phyloP scores from a whole-genome alignment of 2,329 filamentous ascomycete genomes.

The Nigrograna mackinnonii region DNA sequence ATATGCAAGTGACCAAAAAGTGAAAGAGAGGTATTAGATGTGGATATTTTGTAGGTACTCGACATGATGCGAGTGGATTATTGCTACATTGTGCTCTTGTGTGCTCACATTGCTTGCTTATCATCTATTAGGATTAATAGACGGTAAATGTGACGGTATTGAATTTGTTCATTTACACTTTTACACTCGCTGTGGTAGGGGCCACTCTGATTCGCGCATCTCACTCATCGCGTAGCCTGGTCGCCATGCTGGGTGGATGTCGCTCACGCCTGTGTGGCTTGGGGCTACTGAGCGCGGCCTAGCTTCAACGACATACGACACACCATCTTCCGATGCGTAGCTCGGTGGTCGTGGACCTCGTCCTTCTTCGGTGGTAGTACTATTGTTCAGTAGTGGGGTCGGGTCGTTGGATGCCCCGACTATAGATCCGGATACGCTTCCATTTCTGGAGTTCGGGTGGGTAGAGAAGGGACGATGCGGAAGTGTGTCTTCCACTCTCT shows the following conservation, averaged over 20 bases:
- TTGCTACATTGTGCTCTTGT: too few relatives aligned
- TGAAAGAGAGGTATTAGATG: too few relatives aligned
- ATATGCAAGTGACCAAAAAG: too few relatives aligned
- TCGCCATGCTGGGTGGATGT: constrained; percentile 42
- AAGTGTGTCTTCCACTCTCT: constrained; percentile 52
- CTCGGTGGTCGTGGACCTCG: constrained; percentile 65
- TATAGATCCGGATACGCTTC: constrained; percentile 3
- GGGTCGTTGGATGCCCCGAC: neutral
- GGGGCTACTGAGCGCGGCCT: constrained; percentile 43
- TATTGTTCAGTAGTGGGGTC: too few relatives aligned
- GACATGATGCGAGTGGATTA: too few relatives aligned
- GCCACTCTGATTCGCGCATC: constrained; percentile 13
- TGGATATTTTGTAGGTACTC: too few relatives aligned
- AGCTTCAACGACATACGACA: constrained; percentile 72
- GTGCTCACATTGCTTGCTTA: too few relatives aligned
- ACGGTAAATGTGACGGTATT: too few relatives aligned
- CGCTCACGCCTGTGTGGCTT: constrained; percentile 27
- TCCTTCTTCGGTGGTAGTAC: neutral
- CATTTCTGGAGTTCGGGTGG: constrained; percentile 6
- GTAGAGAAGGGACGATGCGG: neutral
- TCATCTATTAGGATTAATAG: too few relatives aligned
- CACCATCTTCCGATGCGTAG: constrained; percentile 75
- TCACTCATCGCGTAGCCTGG: constrained; percentile 26
- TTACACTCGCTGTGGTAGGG: neutral
- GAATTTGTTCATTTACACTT: neutral